phyloP scores from a whole-genome alignment of 345 rosid species.

The Populus davidiana region DNA sequence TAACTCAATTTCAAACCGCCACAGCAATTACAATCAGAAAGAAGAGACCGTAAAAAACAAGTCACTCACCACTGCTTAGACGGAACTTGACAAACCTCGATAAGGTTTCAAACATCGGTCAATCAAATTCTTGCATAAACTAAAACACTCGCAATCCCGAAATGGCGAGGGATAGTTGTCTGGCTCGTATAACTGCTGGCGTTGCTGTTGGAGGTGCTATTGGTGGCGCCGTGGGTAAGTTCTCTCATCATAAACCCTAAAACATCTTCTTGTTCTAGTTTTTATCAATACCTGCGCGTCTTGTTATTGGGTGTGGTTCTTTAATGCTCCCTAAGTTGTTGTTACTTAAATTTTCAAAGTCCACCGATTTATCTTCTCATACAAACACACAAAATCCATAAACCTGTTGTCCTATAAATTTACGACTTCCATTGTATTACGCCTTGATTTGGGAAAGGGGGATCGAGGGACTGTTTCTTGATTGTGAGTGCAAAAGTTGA shows the following conservation, averaged over 20 bases:
- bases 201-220: conserved; percentile 94
- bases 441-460: not conserved
- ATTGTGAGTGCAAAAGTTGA: not conserved
- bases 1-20: too few species aligned
- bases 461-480: not conserved
- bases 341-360: not conserved
- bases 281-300: not conserved
- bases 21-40: too few species aligned
- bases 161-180: conserved; percentile 88
- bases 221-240: conserved; percentile 79
- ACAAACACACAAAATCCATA: not conserved
- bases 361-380: not conserved
- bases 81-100: not conserved
- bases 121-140: not conserved
- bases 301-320: not conserved
- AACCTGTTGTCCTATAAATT: not conserved
- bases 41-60: too few species aligned
- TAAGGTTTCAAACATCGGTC: not conserved
- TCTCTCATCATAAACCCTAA: not conserved
- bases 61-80: not conserved
- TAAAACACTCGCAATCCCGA: not conserved
- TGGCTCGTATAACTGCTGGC: conserved; percentile 74
- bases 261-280: not conserved
- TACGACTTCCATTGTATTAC: not conserved
- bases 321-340: not conserved